These are phyloP conservation scores for Globisporangium ultimum DNA, from an alignment of 352 stramenopile genomes.

Conservation along the genomic window DNA sequence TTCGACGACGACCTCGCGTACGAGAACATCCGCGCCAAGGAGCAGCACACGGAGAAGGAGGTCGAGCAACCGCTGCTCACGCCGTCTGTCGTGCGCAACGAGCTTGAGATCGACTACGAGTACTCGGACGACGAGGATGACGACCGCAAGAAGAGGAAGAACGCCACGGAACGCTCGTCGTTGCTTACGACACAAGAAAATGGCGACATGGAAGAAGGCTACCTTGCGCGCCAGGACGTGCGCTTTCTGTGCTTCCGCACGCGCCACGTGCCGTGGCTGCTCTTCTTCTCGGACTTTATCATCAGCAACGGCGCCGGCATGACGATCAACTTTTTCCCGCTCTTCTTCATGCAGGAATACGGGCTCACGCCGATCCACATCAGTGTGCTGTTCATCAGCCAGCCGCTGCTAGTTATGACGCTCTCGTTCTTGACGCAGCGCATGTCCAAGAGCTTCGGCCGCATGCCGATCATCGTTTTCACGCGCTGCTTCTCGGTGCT, in stretches of 20 bases:
- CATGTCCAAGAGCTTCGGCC: constrained; percentile 45
- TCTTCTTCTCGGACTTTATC: constrained; percentile 79
- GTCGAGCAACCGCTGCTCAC: constrained; percentile 41
- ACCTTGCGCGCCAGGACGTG: constrained; percentile 1
- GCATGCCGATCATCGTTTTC: constrained; percentile 71
- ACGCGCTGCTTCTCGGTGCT: constrained; percentile 55
- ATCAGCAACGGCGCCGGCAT: constrained; percentile 84
- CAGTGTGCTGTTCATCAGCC: constrained; percentile 57
- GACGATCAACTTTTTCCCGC: constrained; percentile 83
- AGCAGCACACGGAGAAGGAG: constrained; percentile 21
- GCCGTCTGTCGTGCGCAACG: constrained; percentile 52
- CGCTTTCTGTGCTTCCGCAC: constrained; percentile 65
- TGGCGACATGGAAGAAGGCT: neutral
- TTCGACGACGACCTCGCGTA: constrained; percentile 61
- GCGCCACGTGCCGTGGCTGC: constrained; percentile 60
- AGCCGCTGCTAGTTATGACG: constrained; percentile 66
- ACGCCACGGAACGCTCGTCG: neutral
- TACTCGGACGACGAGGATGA: constrained; percentile 47
- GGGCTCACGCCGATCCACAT: constrained; percentile 70
- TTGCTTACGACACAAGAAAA: too few species aligned
- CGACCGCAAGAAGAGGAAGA: neutral
- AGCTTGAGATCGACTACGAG: constrained; percentile 66
- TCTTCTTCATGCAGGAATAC: constrained; percentile 85
- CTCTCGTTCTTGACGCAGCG: constrained; percentile 54
- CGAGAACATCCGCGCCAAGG: constrained; percentile 18